These are phyloP conservation scores for Penicillium arizonense DNA, from an alignment of 495 filamentous ascomycete genomes.

Conservation along the genomic window DNA sequence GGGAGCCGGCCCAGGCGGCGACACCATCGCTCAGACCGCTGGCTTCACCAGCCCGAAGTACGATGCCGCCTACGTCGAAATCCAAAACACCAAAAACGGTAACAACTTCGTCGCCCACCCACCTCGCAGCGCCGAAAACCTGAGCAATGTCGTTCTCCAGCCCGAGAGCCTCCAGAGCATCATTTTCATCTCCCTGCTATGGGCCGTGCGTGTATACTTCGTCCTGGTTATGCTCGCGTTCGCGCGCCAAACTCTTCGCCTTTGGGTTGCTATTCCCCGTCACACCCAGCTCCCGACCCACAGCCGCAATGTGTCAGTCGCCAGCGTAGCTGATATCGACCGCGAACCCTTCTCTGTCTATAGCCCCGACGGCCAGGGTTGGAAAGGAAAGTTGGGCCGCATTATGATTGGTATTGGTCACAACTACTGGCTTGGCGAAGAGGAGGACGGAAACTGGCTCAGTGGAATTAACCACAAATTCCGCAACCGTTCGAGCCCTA, in stretches of 20 bases:
- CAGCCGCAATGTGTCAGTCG: conserved; percentile 45
- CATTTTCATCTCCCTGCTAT: conserved; percentile 67
- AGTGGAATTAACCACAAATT: conserved; percentile 57
- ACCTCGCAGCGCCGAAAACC: conserved; percentile 30
- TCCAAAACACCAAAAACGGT: conserved; percentile 21
- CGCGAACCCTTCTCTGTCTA: conserved; percentile 70
- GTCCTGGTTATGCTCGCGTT: conserved; percentile 76
- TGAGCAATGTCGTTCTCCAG: conserved; percentile 55
- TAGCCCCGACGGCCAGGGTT: conserved; percentile 68
- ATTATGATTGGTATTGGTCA: conserved; percentile 67
- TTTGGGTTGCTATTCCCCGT: conserved; percentile 46
- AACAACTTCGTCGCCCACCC: conserved; percentile 26
- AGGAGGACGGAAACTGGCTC: conserved; percentile 58
- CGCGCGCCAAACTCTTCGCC: conserved; percentile 67
- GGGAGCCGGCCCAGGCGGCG: conserved; percentile 38
- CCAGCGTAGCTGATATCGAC: conserved; percentile 48
- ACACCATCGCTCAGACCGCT: conserved; percentile 62
- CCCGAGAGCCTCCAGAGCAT: conserved; percentile 75
- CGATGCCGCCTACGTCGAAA: conserved; percentile 48
- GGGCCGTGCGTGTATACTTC: conserved; percentile 73
- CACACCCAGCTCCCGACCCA: conserved; percentile 46
- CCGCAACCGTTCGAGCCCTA: conserved; percentile 29
- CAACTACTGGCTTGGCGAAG: conserved; percentile 73
- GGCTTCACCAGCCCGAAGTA: conserved; percentile 67
- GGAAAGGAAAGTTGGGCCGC: conserved; percentile 71